These are phyloP conservation scores for Alternaria viburni DNA, from an alignment of 2,329 filamentous ascomycete species.

Conservation along the genomic window DNA sequence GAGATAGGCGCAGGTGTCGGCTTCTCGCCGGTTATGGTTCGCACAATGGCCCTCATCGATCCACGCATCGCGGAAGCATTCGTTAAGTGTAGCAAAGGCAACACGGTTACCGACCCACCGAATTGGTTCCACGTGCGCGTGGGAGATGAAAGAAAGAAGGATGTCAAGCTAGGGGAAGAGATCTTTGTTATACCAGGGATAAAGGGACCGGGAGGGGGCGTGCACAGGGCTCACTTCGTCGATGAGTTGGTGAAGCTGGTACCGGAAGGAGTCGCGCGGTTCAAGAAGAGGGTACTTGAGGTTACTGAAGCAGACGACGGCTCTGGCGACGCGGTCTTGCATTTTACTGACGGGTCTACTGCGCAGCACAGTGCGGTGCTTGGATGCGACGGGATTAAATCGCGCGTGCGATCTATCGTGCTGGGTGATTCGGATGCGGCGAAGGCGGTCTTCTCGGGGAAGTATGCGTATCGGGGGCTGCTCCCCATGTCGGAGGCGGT, in stretches of 20 bases:
- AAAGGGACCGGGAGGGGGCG: constrained; percentile 39
- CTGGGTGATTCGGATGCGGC: constrained; percentile 54
- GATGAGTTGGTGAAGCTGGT: constrained; percentile 57
- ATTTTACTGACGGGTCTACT: constrained; percentile 54
- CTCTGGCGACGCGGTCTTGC: constrained; percentile 37
- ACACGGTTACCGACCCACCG: constrained; percentile 18
- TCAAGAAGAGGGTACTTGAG: constrained; percentile 48
- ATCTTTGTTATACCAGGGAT: constrained; percentile 33
- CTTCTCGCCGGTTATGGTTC: constrained; percentile 46
- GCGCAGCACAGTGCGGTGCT: constrained; percentile 58
- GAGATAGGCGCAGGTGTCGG: constrained; percentile 66
- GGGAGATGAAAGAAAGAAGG: constrained; percentile 33
- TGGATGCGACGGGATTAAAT: constrained; percentile 70
- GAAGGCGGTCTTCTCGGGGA: constrained; percentile 59
- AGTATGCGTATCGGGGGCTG: constrained; percentile 68
- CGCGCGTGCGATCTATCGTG: constrained; percentile 59
- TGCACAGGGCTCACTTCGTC: constrained; percentile 58
- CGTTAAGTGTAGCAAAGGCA: constrained; percentile 8
- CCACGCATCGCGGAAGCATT: constrained; percentile 35
- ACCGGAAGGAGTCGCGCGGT: constrained; percentile 50
- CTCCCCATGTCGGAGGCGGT: constrained; percentile 64
- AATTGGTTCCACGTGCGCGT: constrained; percentile 33
- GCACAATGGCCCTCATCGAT: constrained; percentile 53
- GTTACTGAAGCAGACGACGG: constrained; percentile 30
- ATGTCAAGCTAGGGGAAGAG: constrained; percentile 19